Percentiles rank a stretch among this genome's conserved stretches.
These are phyloP conservation scores for Fusarium lyarnte DNA, from an alignment of 2,329 filamentous ascomycete species.

Conservation along the genomic window DNA sequence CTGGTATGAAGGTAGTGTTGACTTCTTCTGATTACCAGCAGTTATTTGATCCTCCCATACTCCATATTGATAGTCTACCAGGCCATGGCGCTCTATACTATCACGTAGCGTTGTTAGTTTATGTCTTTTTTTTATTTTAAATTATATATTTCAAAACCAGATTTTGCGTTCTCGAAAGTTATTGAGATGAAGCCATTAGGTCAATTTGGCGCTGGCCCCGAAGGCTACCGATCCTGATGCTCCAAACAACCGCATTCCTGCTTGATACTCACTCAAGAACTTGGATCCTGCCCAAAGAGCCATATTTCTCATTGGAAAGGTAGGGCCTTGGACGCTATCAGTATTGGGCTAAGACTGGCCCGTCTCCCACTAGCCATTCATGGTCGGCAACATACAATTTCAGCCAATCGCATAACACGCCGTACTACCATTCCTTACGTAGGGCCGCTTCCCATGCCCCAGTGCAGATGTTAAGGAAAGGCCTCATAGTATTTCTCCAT, in stretches of 20 bases:
- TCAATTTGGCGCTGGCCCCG: constrained; percentile 82
- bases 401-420: background rate
- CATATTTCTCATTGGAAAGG: constrained; percentile 78
- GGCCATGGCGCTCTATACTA: constrained; percentile 85
- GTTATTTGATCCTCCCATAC: constrained; percentile 96
- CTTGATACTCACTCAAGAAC: constrained; percentile 94
- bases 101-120: constrained; percentile 87
- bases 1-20: background rate
- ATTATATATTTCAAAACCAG: constrained; percentile 76
- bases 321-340: constrained; percentile 47
- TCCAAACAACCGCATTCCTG: constrained; percentile 76
- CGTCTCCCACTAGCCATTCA: background rate
- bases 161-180: constrained; percentile 65
- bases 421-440: rapidly evolving
- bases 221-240: constrained; percentile 69
- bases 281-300: constrained; percentile 95
- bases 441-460: background rate
- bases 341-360: background rate
- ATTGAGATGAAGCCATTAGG: constrained; percentile 69
- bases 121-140: no score
- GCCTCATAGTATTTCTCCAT: background rate
- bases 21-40: constrained; percentile 66
- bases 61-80: constrained; percentile 97
- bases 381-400: rapidly evolving
- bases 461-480: background rate